A percentile compares a stretch with the other conserved stretches of the same genome.
These are phyloP conservation scores for Begonia loranthoides DNA, from an alignment of 306 rosid species.

Conservation along the genomic window DNA sequence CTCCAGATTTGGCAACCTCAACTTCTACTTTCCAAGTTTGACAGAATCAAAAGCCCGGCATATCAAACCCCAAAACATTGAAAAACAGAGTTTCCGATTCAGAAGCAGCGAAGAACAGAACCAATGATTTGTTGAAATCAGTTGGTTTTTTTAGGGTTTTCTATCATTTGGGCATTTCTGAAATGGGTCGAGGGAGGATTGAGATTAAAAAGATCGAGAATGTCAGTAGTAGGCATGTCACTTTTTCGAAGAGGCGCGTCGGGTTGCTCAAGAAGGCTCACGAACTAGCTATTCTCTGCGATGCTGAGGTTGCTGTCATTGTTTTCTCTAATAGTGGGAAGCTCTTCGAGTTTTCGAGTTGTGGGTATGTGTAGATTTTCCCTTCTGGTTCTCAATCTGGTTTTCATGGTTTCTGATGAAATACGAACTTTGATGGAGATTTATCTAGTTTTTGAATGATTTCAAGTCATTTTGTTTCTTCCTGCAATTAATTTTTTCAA, in stretches of 20 bases:
- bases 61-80: slow-evolving; percentile 12
- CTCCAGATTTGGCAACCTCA: slow-evolving; percentile 43
- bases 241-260: slow-evolving; percentile 82
- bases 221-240: slow-evolving; percentile 91
- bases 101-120: slow-evolving; percentile 12
- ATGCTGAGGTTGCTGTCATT: slow-evolving; percentile 97
- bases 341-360: slow-evolving; percentile 75
- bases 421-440: too few relatives aligned
- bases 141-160: slow-evolving; percentile 1
- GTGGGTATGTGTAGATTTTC: slow-evolving; percentile 36
- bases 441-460: neutral
- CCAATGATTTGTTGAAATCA: neutral
- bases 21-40: slow-evolving; percentile 27
- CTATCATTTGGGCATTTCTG: slow-evolving; percentile 9
- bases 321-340: slow-evolving; percentile 87
- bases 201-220: slow-evolving; percentile 89
- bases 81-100: neutral
- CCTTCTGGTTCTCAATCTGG: too few relatives aligned
- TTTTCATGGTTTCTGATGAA: too few relatives aligned
- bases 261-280: slow-evolving; percentile 88
- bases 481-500: too few relatives aligned
- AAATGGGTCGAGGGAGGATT: slow-evolving; percentile 93
- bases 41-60: slow-evolving; percentile 20
- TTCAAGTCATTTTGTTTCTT: too few relatives aligned
- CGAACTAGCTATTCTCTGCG: slow-evolving; percentile 85